Percentiles rank a stretch among this genome's conserved stretches.
Evolutionary conservation across 495 filamentous ascomycete species (phyloP).

Genomic region (Penicillium paradoxum): DNA sequence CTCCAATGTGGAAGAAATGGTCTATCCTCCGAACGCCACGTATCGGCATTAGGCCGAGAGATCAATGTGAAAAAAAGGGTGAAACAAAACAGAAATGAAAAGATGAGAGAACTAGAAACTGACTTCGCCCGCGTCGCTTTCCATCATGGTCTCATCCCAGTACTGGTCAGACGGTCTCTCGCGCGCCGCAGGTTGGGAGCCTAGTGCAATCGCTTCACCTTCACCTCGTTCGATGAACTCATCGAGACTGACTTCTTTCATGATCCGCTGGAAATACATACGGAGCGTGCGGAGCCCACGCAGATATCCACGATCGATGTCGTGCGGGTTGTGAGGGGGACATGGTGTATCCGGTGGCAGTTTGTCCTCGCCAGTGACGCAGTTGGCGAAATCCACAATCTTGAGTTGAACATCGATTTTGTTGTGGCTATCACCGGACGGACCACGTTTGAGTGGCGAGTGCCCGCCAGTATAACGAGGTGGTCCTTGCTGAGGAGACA

Average conservation of each 20-base stretch:
- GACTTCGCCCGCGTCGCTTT: conserved; percentile 43
- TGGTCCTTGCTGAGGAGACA: conserved; percentile 11
- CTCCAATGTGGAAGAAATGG: conserved; percentile 1
- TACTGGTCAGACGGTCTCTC: conserved; percentile 32
- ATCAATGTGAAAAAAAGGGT: conserved; percentile 5
- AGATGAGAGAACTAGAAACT: conserved; percentile 30
- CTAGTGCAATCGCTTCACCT: conserved; percentile 39
- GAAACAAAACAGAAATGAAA: not conserved
- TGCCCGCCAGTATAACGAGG: conserved; percentile 9
- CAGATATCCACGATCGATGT: conserved; percentile 85
- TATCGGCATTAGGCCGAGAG: conserved; percentile 1
- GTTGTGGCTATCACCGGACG: conserved; percentile 43
- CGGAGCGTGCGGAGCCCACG: conserved; percentile 74
- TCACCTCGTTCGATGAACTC: conserved; percentile 47
- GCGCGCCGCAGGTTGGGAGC: conserved; percentile 25
- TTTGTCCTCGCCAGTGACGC: conserved; percentile 79
- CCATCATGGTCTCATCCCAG: conserved; percentile 42
- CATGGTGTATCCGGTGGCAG: conserved; percentile 60
- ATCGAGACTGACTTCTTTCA: conserved; percentile 67
- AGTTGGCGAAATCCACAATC: conserved; percentile 98
- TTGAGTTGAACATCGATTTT: conserved; percentile 70
- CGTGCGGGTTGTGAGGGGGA: conserved; percentile 73
- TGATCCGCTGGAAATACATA: conserved; percentile 83
- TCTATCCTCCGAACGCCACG: conserved; percentile 19
- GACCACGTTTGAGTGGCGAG: conserved; percentile 19